Conservation (phyloP, 345 rosid species). For the Adansonia digitata region DNA sequence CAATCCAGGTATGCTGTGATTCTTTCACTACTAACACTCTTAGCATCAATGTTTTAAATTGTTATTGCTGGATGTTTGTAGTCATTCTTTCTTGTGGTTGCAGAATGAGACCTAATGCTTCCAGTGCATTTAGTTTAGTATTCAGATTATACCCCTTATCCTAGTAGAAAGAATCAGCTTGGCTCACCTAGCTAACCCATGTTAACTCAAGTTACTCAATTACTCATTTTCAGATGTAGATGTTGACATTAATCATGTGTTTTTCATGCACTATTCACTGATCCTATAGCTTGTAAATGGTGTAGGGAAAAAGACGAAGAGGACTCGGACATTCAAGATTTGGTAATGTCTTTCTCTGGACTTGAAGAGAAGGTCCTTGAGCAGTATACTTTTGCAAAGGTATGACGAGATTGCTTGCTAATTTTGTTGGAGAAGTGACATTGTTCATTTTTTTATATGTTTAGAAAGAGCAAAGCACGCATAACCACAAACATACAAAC, state of each 20-base stretch:
- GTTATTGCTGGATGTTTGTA: not conserved
- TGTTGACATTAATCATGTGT: conserved; percentile 1
- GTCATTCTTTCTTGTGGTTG: not conserved
- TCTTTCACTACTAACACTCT: not conserved
- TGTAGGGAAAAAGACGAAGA: conserved; percentile 68
- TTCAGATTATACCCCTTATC: not conserved
- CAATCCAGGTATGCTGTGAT: conserved; percentile 50
- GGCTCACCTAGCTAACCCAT: conserved; percentile 2
- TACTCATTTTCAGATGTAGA: not conserved
- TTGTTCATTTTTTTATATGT: not conserved
- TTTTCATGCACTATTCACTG: conserved; percentile 7
- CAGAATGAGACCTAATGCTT: not conserved
- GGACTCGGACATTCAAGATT: conserved; percentile 67
- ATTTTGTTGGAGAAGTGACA: not conserved
- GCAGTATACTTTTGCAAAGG: conserved; percentile 93
- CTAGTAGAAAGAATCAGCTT: not conserved
- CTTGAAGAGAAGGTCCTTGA: conserved; percentile 89
- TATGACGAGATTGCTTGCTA: conserved; percentile 22
- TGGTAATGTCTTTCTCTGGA: conserved; percentile 64
- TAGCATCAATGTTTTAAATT: not conserved
- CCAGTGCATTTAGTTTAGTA: not conserved
- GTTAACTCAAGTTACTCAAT: not conserved
- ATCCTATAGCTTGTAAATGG: conserved; percentile 18
- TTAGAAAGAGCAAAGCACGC: not conserved
- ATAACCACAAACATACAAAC: not conserved